Percentiles rank a stretch among this genome's conserved stretches.
These are phyloP conservation scores for Ulota crispa DNA, from an alignment of 225 moss, liverwort and hornwort species.

Conservation along the genomic window DNA sequence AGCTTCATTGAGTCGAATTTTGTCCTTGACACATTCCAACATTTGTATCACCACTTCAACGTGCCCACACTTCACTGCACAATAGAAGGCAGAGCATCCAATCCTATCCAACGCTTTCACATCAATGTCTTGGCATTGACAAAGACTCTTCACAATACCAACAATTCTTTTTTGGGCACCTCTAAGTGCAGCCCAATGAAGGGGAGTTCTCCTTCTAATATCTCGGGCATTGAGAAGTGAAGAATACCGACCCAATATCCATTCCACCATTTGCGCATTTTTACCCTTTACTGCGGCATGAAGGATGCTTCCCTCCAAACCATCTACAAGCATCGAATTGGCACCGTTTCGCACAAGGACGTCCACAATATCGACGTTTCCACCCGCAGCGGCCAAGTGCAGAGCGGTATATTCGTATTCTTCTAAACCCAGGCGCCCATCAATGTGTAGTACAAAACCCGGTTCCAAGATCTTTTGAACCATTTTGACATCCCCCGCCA, in stretches of 20 bases:
- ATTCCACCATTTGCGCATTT: background rate
- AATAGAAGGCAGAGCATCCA: background rate
- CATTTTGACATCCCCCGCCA: background rate
- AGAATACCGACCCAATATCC: background rate
- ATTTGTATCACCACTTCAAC: background rate
- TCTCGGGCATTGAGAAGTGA: background rate
- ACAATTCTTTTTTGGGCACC: too few species aligned
- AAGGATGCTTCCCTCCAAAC: background rate
- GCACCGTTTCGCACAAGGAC: background rate
- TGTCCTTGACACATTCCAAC: background rate
- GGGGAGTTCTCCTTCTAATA: accelerated
- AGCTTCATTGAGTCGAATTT: background rate
- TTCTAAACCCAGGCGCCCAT: background rate
- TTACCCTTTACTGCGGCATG: background rate
- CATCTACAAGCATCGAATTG: accelerated
- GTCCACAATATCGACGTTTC: background rate
- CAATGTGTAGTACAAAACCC: background rate
- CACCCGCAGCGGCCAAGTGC: background rate
- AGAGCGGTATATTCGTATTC: background rate
- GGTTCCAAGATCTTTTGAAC: background rate
- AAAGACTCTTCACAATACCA: background rate
- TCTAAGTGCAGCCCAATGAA: background rate
- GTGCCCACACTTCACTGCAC: accelerated
- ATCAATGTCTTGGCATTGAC: background rate
- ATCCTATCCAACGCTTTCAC: accelerated